phyloP scores from a whole-genome alignment of 257 asterid genomes.

The Avicennia marina region DNA sequence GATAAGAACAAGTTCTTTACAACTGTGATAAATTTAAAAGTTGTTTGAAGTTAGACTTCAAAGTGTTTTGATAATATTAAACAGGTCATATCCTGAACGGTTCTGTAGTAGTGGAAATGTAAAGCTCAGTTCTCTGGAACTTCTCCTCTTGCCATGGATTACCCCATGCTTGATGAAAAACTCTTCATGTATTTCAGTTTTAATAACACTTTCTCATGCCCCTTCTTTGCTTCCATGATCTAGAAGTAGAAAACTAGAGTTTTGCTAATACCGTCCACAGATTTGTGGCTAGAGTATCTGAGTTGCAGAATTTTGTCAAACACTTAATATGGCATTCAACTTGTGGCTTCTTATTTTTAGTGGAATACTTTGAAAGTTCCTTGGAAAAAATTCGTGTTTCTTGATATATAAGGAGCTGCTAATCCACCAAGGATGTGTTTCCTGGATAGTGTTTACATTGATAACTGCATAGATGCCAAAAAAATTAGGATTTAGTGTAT shows the following conservation, averaged over 20 bases:
- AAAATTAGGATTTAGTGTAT: too few relatives aligned
- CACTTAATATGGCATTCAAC: neutral
- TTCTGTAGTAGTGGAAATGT: slow-evolving; percentile 2
- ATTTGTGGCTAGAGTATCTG: neutral
- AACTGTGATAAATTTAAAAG: neutral
- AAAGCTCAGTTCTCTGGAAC: neutral
- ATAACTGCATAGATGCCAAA: too few relatives aligned
- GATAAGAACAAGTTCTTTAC: too few relatives aligned
- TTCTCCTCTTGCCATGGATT: neutral
- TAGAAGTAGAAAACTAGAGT: neutral
- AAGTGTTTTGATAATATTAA: neutral
- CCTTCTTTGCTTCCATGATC: neutral
- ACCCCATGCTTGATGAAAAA: neutral
- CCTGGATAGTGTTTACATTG: too few relatives aligned
- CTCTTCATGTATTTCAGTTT: slow-evolving; percentile 1
- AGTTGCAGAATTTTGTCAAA: slow-evolving; percentile 6
- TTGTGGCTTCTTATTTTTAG: slow-evolving; percentile 11
- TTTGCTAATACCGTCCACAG: neutral
- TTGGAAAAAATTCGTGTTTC: too few relatives aligned
- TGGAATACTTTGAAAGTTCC: slow-evolving; percentile 3
- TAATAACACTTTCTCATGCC: neutral
- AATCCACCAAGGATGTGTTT: too few relatives aligned
- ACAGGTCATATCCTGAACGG: neutral
- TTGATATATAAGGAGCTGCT: too few relatives aligned
- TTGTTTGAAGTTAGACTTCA: neutral